A percentile compares a stretch with the other conserved stretches of the same genome.
Conservation (phyloP, 495 filamentous ascomycete species). For the Penicillium robsamsonii region DNA sequence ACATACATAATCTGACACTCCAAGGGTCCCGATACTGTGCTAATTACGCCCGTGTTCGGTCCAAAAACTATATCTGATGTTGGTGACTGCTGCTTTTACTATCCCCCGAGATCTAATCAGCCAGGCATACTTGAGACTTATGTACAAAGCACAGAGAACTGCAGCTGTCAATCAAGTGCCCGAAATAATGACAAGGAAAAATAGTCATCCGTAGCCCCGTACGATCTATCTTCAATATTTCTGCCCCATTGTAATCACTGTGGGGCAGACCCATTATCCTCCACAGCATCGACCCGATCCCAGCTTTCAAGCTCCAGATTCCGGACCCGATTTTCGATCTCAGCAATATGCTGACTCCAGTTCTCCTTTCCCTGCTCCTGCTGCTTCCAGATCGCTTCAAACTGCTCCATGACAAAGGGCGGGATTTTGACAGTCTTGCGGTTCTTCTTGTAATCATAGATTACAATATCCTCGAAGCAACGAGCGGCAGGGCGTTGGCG, state of each 20-base stretch:
- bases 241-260: slow-evolving; percentile 7
- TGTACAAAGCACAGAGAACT: slow-evolving; percentile 4
- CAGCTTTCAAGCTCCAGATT: slow-evolving; percentile 69
- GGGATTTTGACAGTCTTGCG: slow-evolving; percentile 54
- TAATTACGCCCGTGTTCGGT: neutral
- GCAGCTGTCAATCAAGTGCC: no score
- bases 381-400: slow-evolving; percentile 60
- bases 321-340: slow-evolving; percentile 55
- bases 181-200: neutral
- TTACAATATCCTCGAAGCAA: slow-evolving; percentile 77
- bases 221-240: neutral
- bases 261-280: slow-evolving; percentile 61
- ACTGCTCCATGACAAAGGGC: slow-evolving; percentile 63
- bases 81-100: neutral
- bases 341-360: slow-evolving; percentile 50
- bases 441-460: slow-evolving; percentile 74
- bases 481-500: slow-evolving; percentile 75
- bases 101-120: neutral
- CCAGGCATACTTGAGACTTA: neutral
- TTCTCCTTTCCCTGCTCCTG: slow-evolving; percentile 60
- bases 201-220: neutral
- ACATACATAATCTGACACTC: neutral
- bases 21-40: neutral
- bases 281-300: slow-evolving; percentile 67
- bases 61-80: neutral